Evolutionary conservation across 345 rosid species (phyloP).

Genomic region (Salix brachista): DNA sequence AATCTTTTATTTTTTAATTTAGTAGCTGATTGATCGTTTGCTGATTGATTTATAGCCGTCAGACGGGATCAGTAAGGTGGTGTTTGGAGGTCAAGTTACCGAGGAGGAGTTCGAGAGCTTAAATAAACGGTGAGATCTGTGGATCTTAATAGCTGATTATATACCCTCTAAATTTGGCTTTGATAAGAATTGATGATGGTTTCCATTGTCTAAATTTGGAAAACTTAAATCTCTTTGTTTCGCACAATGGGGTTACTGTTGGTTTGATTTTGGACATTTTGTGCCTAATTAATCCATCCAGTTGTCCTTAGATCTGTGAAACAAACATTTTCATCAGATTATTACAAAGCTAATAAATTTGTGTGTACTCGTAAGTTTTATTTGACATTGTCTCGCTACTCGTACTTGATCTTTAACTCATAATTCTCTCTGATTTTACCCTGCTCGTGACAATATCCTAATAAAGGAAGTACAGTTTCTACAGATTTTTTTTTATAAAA

Average conservation of each 20-base stretch:
- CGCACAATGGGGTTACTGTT: background rate
- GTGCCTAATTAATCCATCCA: background rate
- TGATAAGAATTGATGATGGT: background rate
- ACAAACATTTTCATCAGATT: background rate
- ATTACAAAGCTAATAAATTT: no score
- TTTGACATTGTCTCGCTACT: background rate
- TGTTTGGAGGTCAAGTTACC: slow-evolving; percentile 96
- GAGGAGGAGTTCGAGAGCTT: slow-evolving; percentile 86
- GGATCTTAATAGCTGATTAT: background rate
- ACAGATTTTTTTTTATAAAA: background rate
- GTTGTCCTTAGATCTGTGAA: background rate
- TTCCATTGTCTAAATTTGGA: background rate
- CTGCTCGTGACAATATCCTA: background rate
- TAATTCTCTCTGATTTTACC: background rate
- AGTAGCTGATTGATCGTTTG: background rate
- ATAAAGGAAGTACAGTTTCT: background rate
- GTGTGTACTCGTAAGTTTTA: background rate
- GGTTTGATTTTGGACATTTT: background rate
- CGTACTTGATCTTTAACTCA: background rate
- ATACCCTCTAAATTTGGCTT: background rate
- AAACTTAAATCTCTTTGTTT: background rate
- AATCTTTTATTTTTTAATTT: no score
- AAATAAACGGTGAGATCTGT: slow-evolving; percentile 71
- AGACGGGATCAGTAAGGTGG: slow-evolving; percentile 91
- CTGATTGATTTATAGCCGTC: slow-evolving; percentile 57